Percentiles rank a stretch among this genome's conserved stretches.
phyloP scores from a whole-genome alignment of 192 early-diverging fungal species.

The Coemansia sp. region DNA sequence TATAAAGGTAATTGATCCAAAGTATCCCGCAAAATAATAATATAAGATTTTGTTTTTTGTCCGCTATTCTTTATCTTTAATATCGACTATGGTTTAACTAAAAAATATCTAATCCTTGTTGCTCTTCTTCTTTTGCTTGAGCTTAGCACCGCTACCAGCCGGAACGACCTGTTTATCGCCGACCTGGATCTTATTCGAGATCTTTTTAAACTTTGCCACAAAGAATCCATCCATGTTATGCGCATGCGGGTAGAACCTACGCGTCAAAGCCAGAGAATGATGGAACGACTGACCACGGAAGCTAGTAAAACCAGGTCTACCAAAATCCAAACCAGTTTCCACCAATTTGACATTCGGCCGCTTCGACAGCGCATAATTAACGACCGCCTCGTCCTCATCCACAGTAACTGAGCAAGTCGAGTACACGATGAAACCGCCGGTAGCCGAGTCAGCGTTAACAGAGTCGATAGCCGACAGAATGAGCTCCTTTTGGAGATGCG shows the following conservation, averaged over 20 bases:
- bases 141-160: constrained; percentile 43
- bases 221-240: constrained; percentile 99
- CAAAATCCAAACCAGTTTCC: constrained; percentile 88
- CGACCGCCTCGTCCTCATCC: constrained; percentile 97
- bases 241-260: constrained; percentile 95
- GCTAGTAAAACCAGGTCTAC: constrained; percentile 86
- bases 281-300: constrained; percentile 92
- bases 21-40: neutral
- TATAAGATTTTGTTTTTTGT: neutral
- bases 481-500: constrained; percentile 96
- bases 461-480: constrained; percentile 96
- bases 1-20: neutral
- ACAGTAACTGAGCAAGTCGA: constrained; percentile 98
- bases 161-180: constrained; percentile 44
- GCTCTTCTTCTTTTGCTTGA: constrained; percentile 52
- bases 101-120: constrained; percentile 18
- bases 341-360: constrained; percentile 95
- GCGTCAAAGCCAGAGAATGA: constrained; percentile 76
- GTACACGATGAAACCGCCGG: constrained; percentile 97
- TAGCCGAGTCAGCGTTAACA: constrained; percentile 88
- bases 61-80: neutral
- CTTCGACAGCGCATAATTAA: constrained; percentile 93
- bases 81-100: neutral
- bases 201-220: constrained; percentile 97
- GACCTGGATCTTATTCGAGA: constrained; percentile 74